Evolutionary conservation across 768 basidiomycete species (phyloP).

Genomic region (Gymnopilus dilepis): DNA sequence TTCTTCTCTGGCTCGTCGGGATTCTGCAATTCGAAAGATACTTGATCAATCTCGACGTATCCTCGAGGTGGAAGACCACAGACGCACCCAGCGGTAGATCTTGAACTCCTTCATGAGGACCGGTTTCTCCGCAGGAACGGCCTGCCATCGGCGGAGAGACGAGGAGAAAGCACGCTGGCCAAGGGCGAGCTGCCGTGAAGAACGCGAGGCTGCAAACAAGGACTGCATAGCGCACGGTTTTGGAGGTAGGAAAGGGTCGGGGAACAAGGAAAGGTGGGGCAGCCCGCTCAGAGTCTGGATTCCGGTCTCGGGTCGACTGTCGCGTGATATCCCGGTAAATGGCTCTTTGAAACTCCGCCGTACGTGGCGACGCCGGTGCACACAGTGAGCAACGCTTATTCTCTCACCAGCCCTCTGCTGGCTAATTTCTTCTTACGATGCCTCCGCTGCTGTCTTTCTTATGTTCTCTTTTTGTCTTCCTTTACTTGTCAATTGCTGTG

Average conservation of each 20-base stretch:
- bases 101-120: constrained; percentile 91
- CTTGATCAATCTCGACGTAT: background rate
- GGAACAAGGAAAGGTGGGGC: constrained; percentile 17
- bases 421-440: constrained; percentile 23
- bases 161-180: constrained; percentile 32
- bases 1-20: constrained; percentile 94
- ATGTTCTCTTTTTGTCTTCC: constrained; percentile 39
- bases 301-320: constrained; percentile 26
- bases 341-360: constrained; percentile 19
- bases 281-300: constrained; percentile 15
- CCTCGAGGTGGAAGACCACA: background rate
- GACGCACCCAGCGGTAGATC: constrained; percentile 95
- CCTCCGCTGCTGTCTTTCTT: constrained; percentile 33
- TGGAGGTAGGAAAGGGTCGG: constrained; percentile 19
- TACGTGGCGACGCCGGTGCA: constrained; percentile 24
- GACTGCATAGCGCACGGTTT: constrained; percentile 26
- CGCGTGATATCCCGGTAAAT: constrained; percentile 29
- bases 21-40: constrained; percentile 56
- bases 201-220: constrained; percentile 24
- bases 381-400: constrained; percentile 8
- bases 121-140: constrained; percentile 67
- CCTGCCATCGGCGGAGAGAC: constrained; percentile 37
- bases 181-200: constrained; percentile 20
- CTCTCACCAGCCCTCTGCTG: constrained; percentile 20
- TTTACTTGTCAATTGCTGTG: constrained; percentile 39